Evolutionary conservation across 2,329 filamentous ascomycete species (phyloP).

Genomic region (Lomentospora prolificans): DNA sequence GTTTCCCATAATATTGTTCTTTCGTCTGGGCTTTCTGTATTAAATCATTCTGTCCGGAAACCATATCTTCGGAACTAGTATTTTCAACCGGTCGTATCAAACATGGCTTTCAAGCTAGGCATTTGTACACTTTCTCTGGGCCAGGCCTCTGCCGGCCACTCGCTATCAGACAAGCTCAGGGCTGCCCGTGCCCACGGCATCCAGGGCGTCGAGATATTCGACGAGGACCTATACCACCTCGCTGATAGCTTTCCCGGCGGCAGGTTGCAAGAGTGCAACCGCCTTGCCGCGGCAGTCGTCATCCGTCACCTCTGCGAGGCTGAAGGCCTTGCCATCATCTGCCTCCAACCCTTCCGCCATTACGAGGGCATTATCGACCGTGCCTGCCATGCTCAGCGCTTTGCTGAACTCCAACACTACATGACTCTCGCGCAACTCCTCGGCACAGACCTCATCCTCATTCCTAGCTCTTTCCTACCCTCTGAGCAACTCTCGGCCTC

Average conservation of each 20-base stretch:
- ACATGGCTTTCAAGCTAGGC: conserved; percentile 49
- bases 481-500: conserved; percentile 32
- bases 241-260: conserved; percentile 35
- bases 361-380: conserved; percentile 66
- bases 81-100: too few species aligned
- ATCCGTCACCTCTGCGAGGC: conserved; percentile 48
- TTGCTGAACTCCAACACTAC: conserved; percentile 60
- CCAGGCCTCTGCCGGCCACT: conserved; percentile 57
- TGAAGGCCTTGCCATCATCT: conserved; percentile 49
- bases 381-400: conserved; percentile 40
- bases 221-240: conserved; percentile 61
- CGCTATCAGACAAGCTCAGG: conserved; percentile 56
- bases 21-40: conserved; percentile 13
- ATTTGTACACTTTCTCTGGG: conserved; percentile 74
- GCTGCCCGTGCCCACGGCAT: conserved; percentile 57
- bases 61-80: too few species aligned
- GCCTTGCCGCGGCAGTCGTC: conserved; percentile 47
- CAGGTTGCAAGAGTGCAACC: conserved; percentile 26
- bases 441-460: conserved; percentile 61
- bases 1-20: neutral
- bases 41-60: too few species aligned
- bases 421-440: conserved; percentile 55
- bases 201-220: conserved; percentile 65
- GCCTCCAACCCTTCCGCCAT: conserved; percentile 67
- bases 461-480: conserved; percentile 62